Base-by-base conservation (phyloP, 2,329 filamentous ascomycete species). In the Aaosphaeria arxii region DNA sequence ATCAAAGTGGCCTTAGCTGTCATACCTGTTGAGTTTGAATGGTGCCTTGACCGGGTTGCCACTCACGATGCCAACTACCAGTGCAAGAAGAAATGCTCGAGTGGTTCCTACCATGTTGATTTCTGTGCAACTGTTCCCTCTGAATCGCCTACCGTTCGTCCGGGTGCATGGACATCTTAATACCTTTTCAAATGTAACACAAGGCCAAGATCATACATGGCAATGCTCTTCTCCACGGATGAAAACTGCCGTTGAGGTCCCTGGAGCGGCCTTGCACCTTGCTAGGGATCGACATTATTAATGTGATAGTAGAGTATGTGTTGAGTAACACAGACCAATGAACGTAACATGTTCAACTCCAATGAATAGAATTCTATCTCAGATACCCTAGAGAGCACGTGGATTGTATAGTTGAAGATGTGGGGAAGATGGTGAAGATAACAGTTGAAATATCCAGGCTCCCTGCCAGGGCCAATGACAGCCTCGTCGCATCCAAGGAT, bases 1-100 rank as follows among this genome's bases (percentile, higher is more conserved):
- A n/a, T 38, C 11, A n/a, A 24, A 29, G 39, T 24, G 33, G 7
- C 2, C 4, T n/a, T n/a, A 36, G 3, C 33, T 9, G 29, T 6
- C 24, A n/a, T 45, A 51, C 48, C 48, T 13, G 17, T 51, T 48
- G 29, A 51, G 45, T 45, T 29, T 45, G 40, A 51, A 51, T 2
- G 44, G 30, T 24, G 24, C 36, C 35, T 44, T 50, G 29, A 50
- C 45, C 11, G 48, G 48, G 28, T 31, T 40, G 4, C 45, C 49
- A 5, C 32, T 11, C 24, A 47, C 39, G 5, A 31, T 43, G n/a
- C n/a, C 31, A 13, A 50, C 11, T 7, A 38, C 30, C 7, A 43
- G 36, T 11, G 32, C 42, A 6, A 47, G 7, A 24, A 50, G 17
- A 9, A 50, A 11, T 9, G 45, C 42, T 17, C 30, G 31, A 33